A percentile compares a stretch with the other conserved stretches of the same genome.
Conservation (phyloP, 345 rosid genomes). For the rapeseed (Brassica napus) region DNA sequence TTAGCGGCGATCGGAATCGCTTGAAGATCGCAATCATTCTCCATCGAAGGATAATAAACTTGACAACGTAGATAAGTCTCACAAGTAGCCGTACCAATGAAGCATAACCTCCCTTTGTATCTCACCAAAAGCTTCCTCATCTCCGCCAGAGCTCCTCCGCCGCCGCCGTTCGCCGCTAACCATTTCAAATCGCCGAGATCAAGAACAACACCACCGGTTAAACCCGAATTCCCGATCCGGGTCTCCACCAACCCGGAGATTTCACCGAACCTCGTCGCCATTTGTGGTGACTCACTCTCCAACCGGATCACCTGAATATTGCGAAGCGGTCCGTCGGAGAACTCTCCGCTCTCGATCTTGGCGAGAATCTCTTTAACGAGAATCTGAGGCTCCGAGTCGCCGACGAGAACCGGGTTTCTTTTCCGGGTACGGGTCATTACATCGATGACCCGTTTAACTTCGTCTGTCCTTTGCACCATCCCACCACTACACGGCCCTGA, state of each 20-base stretch:
- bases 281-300: conserved; percentile 56
- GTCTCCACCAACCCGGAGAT: conserved; percentile 57
- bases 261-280: conserved; percentile 53
- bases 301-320: conserved; percentile 60
- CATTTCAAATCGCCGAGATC: conserved; percentile 95
- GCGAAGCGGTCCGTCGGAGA: conserved; percentile 57
- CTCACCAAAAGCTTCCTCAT: conserved; percentile 60
- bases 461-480: conserved; percentile 60
- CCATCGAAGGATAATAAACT: conserved; percentile 86
- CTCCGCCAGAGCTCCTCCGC: conserved; percentile 55
- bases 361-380: conserved; percentile 67
- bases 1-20: conserved; percentile 80
- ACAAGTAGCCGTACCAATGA: conserved; percentile 94
- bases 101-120: conserved; percentile 61
- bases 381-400: conserved; percentile 71
- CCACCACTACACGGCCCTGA: conserved; percentile 39
- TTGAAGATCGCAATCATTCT: conserved; percentile 93
- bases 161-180: conserved; percentile 59
- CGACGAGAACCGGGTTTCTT: conserved; percentile 89
- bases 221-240: conserved; percentile 45
- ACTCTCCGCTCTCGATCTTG: conserved; percentile 66
- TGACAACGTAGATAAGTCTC: conserved; percentile 94
- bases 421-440: conserved; percentile 62
- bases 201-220: conserved; percentile 62
- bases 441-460: conserved; percentile 64